Evolutionary conservation across 2,329 filamentous ascomycete genomes (phyloP).

Genomic region (Albophoma yamanashiensis): DNA sequence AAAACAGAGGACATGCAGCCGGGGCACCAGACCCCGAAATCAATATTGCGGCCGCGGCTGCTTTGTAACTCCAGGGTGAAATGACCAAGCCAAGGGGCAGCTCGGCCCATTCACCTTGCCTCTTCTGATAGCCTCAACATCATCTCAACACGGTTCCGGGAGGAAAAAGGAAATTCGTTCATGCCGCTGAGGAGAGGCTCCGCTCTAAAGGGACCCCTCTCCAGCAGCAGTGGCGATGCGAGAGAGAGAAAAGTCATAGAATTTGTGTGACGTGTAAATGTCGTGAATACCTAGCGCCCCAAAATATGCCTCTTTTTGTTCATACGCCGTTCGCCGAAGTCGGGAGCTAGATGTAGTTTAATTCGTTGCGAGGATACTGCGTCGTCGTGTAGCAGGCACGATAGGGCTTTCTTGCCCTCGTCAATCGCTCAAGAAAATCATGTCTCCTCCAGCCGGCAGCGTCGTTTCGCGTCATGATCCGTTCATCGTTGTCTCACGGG

Average conservation of each 20-base stretch:
- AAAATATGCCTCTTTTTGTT: slow-evolving; percentile 25
- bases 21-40: background rate
- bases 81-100: background rate
- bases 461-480: slow-evolving; percentile 3
- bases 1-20: background rate
- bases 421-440: slow-evolving; percentile 15
- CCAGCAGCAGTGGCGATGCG: background rate
- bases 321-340: slow-evolving; percentile 28
- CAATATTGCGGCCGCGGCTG: background rate
- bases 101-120: background rate
- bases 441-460: slow-evolving; percentile 3
- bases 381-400: slow-evolving; percentile 18
- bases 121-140: background rate
- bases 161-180: background rate
- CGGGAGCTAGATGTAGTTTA: slow-evolving; percentile 19
- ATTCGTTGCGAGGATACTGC: slow-evolving; percentile 22
- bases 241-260: background rate
- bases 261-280: slow-evolving; percentile 18
- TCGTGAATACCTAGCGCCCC: slow-evolving; percentile 25
- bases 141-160: background rate
- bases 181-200: background rate
- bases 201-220: background rate
- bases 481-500: background rate
- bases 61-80: background rate
- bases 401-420: slow-evolving; percentile 9